These are phyloP conservation scores for Volvox carteri DNA, from an alignment of 163 green algal species.

Conservation along the genomic window DNA sequence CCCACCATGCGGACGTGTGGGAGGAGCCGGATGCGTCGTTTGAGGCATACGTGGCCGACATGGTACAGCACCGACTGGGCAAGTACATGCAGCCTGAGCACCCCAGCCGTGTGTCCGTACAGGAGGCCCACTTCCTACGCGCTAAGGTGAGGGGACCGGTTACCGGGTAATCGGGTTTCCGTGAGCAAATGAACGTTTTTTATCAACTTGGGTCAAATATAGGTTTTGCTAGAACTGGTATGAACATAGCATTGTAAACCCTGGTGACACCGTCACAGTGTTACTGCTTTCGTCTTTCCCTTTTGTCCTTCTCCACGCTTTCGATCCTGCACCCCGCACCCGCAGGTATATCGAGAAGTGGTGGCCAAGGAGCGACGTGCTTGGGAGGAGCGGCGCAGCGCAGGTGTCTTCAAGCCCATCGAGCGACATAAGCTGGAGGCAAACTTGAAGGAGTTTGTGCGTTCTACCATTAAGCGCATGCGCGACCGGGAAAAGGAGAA, in stretches of 20 bases:
- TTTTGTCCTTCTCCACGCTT: too few species aligned
- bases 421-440: conserved; percentile 82
- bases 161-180: too few species aligned
- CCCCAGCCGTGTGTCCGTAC: conserved; percentile 65
- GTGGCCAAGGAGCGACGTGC: conserved; percentile 66
- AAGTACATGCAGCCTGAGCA: conserved; percentile 82
- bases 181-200: too few species aligned
- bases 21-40: conserved; percentile 75
- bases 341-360: conserved; percentile 52
- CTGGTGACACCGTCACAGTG: too few species aligned
- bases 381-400: conserved; percentile 68
- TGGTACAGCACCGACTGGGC: conserved; percentile 73
- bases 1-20: conserved; percentile 70
- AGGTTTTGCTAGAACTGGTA: too few species aligned
- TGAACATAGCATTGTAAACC: too few species aligned
- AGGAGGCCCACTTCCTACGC: conserved; percentile 31
- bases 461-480: conserved; percentile 65
- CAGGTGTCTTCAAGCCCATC: conserved; percentile 75
- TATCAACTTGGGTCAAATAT: too few species aligned
- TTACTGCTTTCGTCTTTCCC: too few species aligned
- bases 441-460: conserved; percentile 84
- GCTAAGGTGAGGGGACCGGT: conserved; percentile 53
- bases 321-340: too few species aligned
- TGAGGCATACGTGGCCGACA: conserved; percentile 79
- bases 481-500: conserved; percentile 54